Evolutionary conservation across 179 eudicot species (phyloP).

Genomic region (Beta corolliflora): DNA sequence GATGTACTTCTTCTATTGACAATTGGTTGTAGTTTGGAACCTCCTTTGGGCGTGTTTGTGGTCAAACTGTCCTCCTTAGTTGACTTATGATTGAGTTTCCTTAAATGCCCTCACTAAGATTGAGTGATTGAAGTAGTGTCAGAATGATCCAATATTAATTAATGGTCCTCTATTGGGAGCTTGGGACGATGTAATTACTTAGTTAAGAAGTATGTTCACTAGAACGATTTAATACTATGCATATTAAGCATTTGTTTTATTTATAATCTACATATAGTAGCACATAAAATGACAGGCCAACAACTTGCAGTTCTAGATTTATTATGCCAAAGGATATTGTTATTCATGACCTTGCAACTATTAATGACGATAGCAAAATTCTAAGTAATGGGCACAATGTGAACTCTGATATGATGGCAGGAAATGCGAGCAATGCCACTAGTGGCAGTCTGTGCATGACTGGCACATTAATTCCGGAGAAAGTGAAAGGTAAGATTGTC

Average conservation of each 20-base stretch:
- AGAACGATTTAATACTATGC: neutral
- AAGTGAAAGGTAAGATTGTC: slow-evolving; percentile 69
- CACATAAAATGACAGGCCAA: slow-evolving; percentile 21
- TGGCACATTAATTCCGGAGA: slow-evolving; percentile 55
- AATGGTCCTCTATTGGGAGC: too few species aligned
- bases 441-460: slow-evolving; percentile 70
- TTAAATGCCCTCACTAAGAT: neutral
- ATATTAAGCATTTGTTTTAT: too few species aligned
- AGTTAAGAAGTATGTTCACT: neutral
- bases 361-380: slow-evolving; percentile 15
- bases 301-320: slow-evolving; percentile 1
- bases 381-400: slow-evolving; percentile 6
- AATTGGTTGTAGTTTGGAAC: too few species aligned
- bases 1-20: too few species aligned
- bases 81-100: neutral
- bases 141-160: too few species aligned
- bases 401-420: slow-evolving; percentile 38
- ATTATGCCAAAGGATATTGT: slow-evolving; percentile 14
- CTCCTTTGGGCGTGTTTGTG: too few species aligned
- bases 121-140: neutral
- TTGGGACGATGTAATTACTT: too few species aligned
- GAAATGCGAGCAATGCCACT: slow-evolving; percentile 59
- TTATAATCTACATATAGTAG: neutral
- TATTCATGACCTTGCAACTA: neutral
- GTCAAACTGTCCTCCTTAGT: too few species aligned